Evolutionary conservation across 1,284 basidiomycete genomes (phyloP), one percentile per base, ranked within the genome.

Genomic region (Heterobasidion parviporum): DNA sequence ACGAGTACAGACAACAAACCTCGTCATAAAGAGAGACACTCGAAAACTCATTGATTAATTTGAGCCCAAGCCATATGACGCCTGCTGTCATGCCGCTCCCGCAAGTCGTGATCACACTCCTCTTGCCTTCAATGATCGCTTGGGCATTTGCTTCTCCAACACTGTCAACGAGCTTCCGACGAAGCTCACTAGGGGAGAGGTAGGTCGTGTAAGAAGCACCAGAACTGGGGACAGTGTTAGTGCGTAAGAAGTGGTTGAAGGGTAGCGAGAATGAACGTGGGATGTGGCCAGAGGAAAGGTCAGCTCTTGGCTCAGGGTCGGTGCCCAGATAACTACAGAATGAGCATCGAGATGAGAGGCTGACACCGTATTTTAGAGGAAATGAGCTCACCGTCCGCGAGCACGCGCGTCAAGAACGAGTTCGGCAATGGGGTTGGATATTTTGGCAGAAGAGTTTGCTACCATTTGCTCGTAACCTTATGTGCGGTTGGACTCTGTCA

Each of bases 21-120:
- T 95, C 93, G 62, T 95, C 94, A 60, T 97, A 93, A 26, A 98
- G 65, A 44, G 81, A 80, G 60, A 86, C 76, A 26, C 72, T 6
- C 3, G 54, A 74, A 43, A 78, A 66, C 5, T 81, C 80, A 9
- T 82, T 85, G 46, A 92, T 67, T 34, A 87, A 66, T 68, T 85
- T 81, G 58, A 95, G 68, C 33, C 91, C 94, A 55, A 97, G 75
- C 94, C 95, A 98, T 10, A 98, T 77, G 6, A 97, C 76, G 6
- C 84, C 92, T 2, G 97, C 97, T 12, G 95, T 98, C 97, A 99
- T 99, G 15, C 97, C 97, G 63, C 89, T 93, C 50, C 93, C 94
- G 72, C 93, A 96, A 57, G 78, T 87, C 33, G 89, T 82, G 10
- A 87, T 78, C 43, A 93, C 80, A 18, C 72, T 67, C 54, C 78